phyloP scores from a whole-genome alignment of 306 rosid species.

The Inga oerstediana region DNA sequence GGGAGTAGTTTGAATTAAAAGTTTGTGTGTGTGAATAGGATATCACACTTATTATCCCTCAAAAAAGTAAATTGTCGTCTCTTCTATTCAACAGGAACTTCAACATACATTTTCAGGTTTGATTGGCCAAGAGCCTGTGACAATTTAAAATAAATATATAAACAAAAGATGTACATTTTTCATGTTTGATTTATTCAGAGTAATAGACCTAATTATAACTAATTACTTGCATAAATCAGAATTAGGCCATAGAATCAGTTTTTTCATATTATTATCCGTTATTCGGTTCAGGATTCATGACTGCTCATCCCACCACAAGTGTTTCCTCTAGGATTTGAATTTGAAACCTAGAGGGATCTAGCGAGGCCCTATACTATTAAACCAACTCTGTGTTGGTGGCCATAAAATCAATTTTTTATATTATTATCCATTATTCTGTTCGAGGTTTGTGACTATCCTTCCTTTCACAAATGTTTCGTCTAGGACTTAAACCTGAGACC shows the following conservation, averaged over 20 bases:
- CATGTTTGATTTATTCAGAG: conserved; percentile 38
- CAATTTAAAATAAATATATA: conserved; percentile 3
- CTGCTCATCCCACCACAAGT: no score
- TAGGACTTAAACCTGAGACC: fast-evolving
- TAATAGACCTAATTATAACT: not conserved
- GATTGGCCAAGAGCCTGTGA: conserved; percentile 70
- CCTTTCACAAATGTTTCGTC: no score
- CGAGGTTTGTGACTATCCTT: fast-evolving
- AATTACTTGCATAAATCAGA: not conserved
- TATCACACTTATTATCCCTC: conserved; percentile 30
- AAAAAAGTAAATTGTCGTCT: conserved; percentile 18
- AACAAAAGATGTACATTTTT: conserved; percentile 31
- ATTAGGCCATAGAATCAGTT: not conserved
- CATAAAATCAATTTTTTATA: no score
- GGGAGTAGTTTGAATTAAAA: not conserved
- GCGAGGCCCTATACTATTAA: fast-evolving
- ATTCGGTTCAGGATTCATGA: no score
- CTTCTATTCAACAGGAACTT: conserved; percentile 71
- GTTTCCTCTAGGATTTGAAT: fast-evolving
- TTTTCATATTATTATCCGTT: no score
- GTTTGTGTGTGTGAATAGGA: conserved; percentile 4
- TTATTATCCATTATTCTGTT: no score
- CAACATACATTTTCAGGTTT: conserved; percentile 76
- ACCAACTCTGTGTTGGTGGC: no score
- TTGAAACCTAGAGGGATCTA: fast-evolving